These are phyloP conservation scores for Geranium incanum DNA, from an alignment of 441 rosid species.

Conservation along the genomic window DNA sequence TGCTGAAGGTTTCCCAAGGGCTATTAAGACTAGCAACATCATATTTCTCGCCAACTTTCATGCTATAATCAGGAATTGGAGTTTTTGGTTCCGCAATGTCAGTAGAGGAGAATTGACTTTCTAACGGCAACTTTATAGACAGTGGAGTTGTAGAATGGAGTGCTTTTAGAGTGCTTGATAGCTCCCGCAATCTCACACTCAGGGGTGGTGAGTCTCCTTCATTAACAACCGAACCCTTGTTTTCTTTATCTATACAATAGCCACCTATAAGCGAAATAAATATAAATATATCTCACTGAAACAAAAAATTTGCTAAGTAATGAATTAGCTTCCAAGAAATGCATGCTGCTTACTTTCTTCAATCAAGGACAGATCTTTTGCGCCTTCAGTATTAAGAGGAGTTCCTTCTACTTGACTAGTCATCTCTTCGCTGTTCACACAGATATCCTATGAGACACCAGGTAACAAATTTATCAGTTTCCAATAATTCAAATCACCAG, in stretches of 20 bases:
- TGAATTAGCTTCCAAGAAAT: constrained; percentile 7
- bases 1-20: constrained; percentile 45
- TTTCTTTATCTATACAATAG: constrained; percentile 38
- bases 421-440: constrained; percentile 14
- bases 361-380: constrained; percentile 18
- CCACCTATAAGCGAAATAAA: constrained; percentile 24
- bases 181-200: constrained; percentile 38
- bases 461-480: no score
- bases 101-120: constrained; percentile 20
- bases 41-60: constrained; percentile 17
- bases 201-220: constrained; percentile 45
- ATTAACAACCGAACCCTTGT: constrained; percentile 26
- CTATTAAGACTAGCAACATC: constrained; percentile 19
- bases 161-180: constrained; percentile 47
- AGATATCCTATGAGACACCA: constrained; percentile 20
- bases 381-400: constrained; percentile 6
- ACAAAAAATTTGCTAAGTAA: background rate
- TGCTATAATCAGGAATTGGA: constrained; percentile 26
- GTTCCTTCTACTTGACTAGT: constrained; percentile 20
- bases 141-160: constrained; percentile 35
- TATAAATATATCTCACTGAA: background rate
- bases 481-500: background rate
- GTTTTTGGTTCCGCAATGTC: constrained; percentile 40
- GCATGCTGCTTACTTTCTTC: constrained; percentile 29
- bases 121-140: constrained; percentile 24